Base-by-base conservation (phyloP, 306 rosid genomes). In the Malus orientalis region DNA sequence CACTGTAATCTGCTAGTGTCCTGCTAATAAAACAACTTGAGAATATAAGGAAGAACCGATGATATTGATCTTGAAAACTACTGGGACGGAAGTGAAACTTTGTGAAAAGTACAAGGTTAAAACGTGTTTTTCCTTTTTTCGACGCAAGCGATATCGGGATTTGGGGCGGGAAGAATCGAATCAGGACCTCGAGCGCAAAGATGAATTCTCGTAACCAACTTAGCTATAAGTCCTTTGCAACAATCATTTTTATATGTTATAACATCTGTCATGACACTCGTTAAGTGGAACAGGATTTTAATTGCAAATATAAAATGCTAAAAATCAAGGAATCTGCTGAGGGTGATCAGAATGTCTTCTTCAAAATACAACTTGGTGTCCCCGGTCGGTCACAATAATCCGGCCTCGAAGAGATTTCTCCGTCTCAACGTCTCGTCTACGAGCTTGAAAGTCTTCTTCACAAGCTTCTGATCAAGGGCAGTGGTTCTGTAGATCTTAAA, bases 371-470 rank as follows among this genome's bases (percentile, higher is more conserved):
- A 57, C 53, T 29, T 15, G 64, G 71, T 36, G 55, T 51, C 20
- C 42, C 16, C 64, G 86, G 84, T 94, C 64, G 86, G 84, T 94
- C 94, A 92, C 84, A 96, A 91, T 77, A 96, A 88, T 58, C 99
- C 98, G 27, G 99, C 97, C 78, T 96, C 99, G 9, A 91, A 88
- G 78, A 96, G 98, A 85, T 96, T 88, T 84, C 99, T 85, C 79
- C 98, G 84, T 87, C 98, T 88, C 81, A 96, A 85, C 23, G 96
- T 91, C 85, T 96, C 99, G 19, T 96, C 98, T 6, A 96, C 98
- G 30, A 96, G 98, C 90, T 96, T 96, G 91, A 96, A 92, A 2
- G 99, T 92, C 88, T 95, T 95, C 93, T 95, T 95, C 78, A 95
- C 96, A 47, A 92, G 96, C 87, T 92, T 95, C 83, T 95, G 99